Percentiles rank a stretch among this genome's conserved stretches.
phyloP scores from a whole-genome alignment of 2,329 filamentous ascomycete species.

The Botrytis aclada region DNA sequence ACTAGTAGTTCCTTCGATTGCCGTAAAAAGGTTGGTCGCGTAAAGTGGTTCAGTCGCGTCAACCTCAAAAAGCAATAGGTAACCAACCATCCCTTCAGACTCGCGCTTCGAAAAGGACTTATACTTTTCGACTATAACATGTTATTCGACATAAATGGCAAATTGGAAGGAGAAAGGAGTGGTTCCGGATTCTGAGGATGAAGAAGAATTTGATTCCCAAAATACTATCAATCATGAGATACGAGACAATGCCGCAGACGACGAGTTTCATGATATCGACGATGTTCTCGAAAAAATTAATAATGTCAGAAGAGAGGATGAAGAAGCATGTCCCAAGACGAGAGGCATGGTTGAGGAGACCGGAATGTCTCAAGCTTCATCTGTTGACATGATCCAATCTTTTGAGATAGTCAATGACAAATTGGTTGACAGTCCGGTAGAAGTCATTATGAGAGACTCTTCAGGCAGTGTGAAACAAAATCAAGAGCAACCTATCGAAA shows the following conservation, averaged over 20 bases:
- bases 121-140: constrained; percentile 24
- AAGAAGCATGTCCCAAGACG: not conserved
- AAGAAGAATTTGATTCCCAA: constrained; percentile 33
- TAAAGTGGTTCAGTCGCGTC: constrained; percentile 20
- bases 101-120: constrained; percentile 1
- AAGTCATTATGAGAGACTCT: not conserved
- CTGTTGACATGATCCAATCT: constrained; percentile 15
- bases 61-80: constrained; percentile 13
- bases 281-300: not conserved
- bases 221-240: constrained; percentile 17
- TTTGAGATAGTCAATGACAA: not conserved
- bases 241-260: constrained; percentile 7
- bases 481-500: not conserved
- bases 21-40: constrained; percentile 16
- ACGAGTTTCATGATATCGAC: constrained; percentile 14
- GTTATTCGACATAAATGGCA: constrained; percentile 33
- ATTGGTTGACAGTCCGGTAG: not conserved
- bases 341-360: not conserved
- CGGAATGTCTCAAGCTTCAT: constrained; percentile 16
- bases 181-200: constrained; percentile 40
- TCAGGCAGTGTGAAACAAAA: not conserved
- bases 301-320: not conserved
- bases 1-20: not conserved
- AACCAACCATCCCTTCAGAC: not conserved
- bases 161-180: constrained; percentile 39